Evolutionary conservation across 1,284 basidiomycete genomes (phyloP), one percentile per base, ranked within the genome.

Genomic region (Boletus sp.): DNA sequence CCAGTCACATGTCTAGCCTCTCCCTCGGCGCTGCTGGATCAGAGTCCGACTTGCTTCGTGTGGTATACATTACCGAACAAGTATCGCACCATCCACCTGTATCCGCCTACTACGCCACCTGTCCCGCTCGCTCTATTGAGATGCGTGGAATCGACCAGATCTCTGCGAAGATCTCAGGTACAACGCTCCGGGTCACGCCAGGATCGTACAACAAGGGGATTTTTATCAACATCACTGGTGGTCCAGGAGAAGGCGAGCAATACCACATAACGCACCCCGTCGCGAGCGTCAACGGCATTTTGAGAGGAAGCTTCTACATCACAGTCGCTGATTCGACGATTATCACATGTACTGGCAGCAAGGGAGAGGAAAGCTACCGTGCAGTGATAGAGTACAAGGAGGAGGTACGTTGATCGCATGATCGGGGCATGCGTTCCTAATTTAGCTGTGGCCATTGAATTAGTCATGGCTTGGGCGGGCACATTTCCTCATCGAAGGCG

Each of bases 51-150:
- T 27, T 50, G 25, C 69, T 84, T 20, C 82, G 87, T 10, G 79
- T 92, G 35, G 78, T 80, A 3, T 89, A 80, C 67, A 65, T 89
- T 50, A 88, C 85, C 22, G 86, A 89, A 62, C 92, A 95, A 69
- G 84, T 97, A 35, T 96, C 91, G 8, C 95, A 99, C 70, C 95
- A 99, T 61, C 96, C 95, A 0, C 95, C 95, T 2, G 81, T 98
- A 35, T 96, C 92, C 1, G 86, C 91, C 1, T 97, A 87, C 64
- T 84, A 83, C 57, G 89, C 89, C n/a, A 61, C 70, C 10, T 93
- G 89, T 64, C 90, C 91, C 0, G 72, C 80, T 45, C 79, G 82
- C 20, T 77, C 79, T n/a, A 65, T 93, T 39, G 83, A 89, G 59
- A 73, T 91, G 60, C 71, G 72, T 23, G 89, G 91, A 7, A 74